Conservation (phyloP, 805 yeast species). For the Vanderwaltozyma yarrowii region DNA sequence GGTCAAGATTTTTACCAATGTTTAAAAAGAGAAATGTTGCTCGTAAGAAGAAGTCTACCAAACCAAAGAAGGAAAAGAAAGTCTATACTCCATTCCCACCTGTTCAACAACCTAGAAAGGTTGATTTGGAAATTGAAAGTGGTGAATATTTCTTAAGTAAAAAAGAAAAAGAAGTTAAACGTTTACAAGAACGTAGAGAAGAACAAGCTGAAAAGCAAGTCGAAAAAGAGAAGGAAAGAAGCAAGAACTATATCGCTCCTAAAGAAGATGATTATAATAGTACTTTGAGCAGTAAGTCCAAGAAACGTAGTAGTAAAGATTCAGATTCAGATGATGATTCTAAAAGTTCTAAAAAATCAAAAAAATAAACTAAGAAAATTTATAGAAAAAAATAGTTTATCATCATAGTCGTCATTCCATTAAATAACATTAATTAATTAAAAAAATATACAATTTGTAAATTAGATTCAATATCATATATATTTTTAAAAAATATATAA, state of each 20-base stretch:
- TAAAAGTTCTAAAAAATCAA: too few species aligned
- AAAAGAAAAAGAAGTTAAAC: constrained; percentile 64
- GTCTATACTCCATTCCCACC: constrained; percentile 99
- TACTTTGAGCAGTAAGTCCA: constrained; percentile 9
- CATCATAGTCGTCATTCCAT: too few species aligned
- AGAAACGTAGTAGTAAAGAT: not conserved
- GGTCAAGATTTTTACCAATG: constrained; percentile 93
- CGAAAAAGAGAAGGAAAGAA: constrained; percentile 57
- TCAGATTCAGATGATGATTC: not conserved
- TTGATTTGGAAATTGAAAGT: constrained; percentile 93
- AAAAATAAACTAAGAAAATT: not conserved
- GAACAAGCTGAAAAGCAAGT: constrained; percentile 64
- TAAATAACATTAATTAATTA: too few species aligned
- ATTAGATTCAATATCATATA: too few species aligned
- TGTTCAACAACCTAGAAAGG: constrained; percentile 89
- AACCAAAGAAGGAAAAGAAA: constrained; percentile 50
- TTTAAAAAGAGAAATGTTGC: constrained; percentile 95
- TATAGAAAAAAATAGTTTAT: too few species aligned
- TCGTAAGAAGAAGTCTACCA: constrained; percentile 80
- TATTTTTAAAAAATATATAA: too few species aligned
- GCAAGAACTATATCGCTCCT: constrained; percentile 78
- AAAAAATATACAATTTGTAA: too few species aligned
- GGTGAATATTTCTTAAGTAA: constrained; percentile 96
- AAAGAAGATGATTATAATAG: constrained; percentile 53
- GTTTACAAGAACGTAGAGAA: constrained; percentile 65